Evolutionary conservation across 106 monocot species (phyloP).

Genomic region (Agapanthus africanus): DNA sequence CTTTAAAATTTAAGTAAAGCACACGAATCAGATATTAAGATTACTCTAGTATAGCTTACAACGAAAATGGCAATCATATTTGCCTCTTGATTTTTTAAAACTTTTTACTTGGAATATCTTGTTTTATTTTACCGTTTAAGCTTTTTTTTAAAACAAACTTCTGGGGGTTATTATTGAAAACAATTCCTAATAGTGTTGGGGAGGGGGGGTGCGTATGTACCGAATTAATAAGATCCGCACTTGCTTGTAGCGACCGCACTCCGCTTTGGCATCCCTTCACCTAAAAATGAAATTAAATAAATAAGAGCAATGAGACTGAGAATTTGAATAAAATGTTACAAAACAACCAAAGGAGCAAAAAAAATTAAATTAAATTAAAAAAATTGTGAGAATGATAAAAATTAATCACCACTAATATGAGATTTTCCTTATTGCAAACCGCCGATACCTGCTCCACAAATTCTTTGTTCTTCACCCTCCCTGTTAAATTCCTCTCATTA

Average conservation of each 20-base stretch:
- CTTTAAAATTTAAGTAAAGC: constrained; percentile 17
- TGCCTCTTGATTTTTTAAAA: too few species aligned
- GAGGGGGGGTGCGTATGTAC: too few species aligned
- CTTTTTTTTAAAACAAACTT: too few species aligned
- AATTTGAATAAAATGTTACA: background rate
- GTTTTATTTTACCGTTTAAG: too few species aligned
- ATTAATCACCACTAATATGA: constrained; percentile 68
- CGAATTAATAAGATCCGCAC: constrained; percentile 56
- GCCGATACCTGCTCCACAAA: constrained; percentile 58
- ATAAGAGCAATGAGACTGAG: too few species aligned
- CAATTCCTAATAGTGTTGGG: too few species aligned
- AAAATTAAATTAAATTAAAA: background rate
- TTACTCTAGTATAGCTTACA: too few species aligned
- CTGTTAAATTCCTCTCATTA: constrained; percentile 15
- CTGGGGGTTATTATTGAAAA: too few species aligned
- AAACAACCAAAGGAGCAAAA: background rate
- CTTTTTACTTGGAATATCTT: too few species aligned
- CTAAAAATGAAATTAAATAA: too few species aligned
- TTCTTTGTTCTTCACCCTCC: constrained; percentile 52
- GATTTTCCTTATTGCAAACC: constrained; percentile 49
- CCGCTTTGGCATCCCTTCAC: constrained; percentile 57
- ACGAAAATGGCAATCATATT: too few species aligned
- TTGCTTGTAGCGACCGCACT: constrained; percentile 41
- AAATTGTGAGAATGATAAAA: background rate
- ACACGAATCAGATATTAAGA: too few species aligned